Conservation (phyloP, 2,329 filamentous ascomycete species). For the Ilyonectria destructans region DNA sequence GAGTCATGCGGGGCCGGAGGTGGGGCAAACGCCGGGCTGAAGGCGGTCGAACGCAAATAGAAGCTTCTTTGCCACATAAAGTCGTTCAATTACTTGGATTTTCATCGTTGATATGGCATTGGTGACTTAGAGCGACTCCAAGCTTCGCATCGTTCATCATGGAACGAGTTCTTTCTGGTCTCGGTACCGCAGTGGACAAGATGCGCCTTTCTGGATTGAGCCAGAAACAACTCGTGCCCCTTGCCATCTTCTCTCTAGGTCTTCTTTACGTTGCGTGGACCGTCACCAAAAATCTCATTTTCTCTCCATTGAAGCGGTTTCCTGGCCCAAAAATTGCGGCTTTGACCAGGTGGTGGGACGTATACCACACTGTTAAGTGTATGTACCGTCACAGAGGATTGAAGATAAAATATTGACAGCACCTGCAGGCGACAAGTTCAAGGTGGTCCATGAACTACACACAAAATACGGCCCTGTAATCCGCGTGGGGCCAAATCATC, state of each 20-base stretch:
- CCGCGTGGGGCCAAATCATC: slow-evolving; percentile 1
- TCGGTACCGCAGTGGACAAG: not conserved
- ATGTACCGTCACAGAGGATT: not conserved
- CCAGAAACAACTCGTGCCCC: not conserved
- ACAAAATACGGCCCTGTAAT: not conserved
- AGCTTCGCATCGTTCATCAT: not conserved
- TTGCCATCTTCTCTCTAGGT: not conserved
- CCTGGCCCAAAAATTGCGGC: not conserved
- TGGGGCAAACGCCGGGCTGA: not conserved
- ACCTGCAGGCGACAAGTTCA: not conserved
- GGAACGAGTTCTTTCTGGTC: not conserved
- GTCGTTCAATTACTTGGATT: not conserved
- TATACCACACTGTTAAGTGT: slow-evolving; percentile 2
- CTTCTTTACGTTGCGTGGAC: not conserved
- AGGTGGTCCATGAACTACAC: not conserved
- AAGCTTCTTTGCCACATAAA: not conserved
- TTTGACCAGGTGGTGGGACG: not conserved
- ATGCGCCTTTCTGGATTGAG: not conserved
- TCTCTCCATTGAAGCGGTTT: not conserved
- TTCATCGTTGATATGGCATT: not conserved
- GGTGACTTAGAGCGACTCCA: not conserved
- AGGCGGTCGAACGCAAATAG: not conserved
- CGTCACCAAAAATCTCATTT: slow-evolving; percentile 3
- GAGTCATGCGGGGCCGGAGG: not conserved
- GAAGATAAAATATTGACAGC: not conserved